Evolutionary conservation across 495 filamentous ascomycete species (phyloP).

Genomic region (Aspergillus indologenus): DNA sequence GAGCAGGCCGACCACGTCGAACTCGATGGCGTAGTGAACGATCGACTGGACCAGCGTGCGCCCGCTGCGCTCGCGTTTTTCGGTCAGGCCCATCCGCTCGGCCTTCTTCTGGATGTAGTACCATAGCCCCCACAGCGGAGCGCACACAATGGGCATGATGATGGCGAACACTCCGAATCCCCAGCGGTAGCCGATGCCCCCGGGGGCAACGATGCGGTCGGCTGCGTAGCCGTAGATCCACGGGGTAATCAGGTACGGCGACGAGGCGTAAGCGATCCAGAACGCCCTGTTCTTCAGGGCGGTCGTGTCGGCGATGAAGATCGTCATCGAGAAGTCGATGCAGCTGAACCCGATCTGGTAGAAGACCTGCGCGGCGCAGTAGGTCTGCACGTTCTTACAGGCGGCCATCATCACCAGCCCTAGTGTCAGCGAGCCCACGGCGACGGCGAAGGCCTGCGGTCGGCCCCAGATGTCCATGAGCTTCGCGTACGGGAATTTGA

Average conservation of each 20-base stretch:
- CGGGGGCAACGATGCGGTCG: constrained; percentile 6
- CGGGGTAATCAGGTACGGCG: constrained; percentile 56
- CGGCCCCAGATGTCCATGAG: constrained; percentile 64
- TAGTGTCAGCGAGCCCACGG: constrained; percentile 33
- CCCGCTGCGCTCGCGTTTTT: constrained; percentile 23
- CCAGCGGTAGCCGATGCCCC: constrained; percentile 49
- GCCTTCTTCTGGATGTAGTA: constrained; percentile 53
- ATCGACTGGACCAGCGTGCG: constrained; percentile 19
- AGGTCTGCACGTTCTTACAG: constrained; percentile 43
- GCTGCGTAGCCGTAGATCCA: constrained; percentile 17
- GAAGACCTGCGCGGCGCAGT: constrained; percentile 50
- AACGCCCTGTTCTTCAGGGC: constrained; percentile 55
- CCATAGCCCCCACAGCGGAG: constrained; percentile 36
- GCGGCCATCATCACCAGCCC: constrained; percentile 50
- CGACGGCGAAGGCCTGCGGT: constrained; percentile 48
- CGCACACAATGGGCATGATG: constrained; percentile 49
- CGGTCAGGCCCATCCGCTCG: constrained; percentile 31
- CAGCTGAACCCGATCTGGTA: constrained; percentile 49
- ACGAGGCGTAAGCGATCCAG: constrained; percentile 50
- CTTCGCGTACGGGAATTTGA: constrained; percentile 63
- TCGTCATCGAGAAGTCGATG: constrained; percentile 47
- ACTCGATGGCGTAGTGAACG: constrained; percentile 23
- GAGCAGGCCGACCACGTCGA: constrained; percentile 49
- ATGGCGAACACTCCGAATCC: constrained; percentile 59
- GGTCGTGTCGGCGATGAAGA: constrained; percentile 62